Base-by-base conservation (phyloP, 148 eudicot species). In the Fagopyrum tataricum region DNA sequence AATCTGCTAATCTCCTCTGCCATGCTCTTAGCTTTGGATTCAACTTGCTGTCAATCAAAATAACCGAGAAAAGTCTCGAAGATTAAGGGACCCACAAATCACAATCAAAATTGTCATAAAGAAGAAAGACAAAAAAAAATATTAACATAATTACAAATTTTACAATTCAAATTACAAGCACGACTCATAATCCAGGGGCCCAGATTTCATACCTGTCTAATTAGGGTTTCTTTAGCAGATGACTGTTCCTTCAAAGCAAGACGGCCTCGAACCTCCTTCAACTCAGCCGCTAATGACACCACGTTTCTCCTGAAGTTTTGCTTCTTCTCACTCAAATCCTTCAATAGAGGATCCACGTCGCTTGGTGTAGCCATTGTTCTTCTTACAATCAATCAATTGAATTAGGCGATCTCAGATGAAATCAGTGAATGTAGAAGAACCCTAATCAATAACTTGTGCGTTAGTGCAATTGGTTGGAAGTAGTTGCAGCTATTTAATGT, bases 221-320 rank as follows among this genome's bases (percentile, higher is more conserved):
- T 88, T 78, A 90, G 76, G 78, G 89, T 80, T 87, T 91, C 94
- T 70, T 76, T 85, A 71, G 76, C 86, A 81, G 70, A 83, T 0
- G 91, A 90, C 68, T 87, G 87, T 53, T 88, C 93, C 77, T 88
- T 85, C 26, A 82, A 74, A 55, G 99, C 81, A 18, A 95, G 87
- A 3, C 97, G 90, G 72, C 74, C 61, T 12, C 99, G 86, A 49
- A 90, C 93, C 49, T 90, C 97, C 88, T 91, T 91, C 66, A 95
- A 87, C 85, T 95, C 97, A 44, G 88, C 83, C 73, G 97, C 99
- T 58, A 95, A 74, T 13, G 88, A 87, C 84, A 93, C 97, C 70
- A 93, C 97, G 77, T 87, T 89, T 40, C 87, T 78, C 72, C 92
- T 74, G 72, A 93, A 91, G 70, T 75, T 89, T 76, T 89, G 90